Base-by-base conservation (phyloP, 2,329 filamentous ascomycete genomes). In the Parasarocladium wereldwijsianum region DNA sequence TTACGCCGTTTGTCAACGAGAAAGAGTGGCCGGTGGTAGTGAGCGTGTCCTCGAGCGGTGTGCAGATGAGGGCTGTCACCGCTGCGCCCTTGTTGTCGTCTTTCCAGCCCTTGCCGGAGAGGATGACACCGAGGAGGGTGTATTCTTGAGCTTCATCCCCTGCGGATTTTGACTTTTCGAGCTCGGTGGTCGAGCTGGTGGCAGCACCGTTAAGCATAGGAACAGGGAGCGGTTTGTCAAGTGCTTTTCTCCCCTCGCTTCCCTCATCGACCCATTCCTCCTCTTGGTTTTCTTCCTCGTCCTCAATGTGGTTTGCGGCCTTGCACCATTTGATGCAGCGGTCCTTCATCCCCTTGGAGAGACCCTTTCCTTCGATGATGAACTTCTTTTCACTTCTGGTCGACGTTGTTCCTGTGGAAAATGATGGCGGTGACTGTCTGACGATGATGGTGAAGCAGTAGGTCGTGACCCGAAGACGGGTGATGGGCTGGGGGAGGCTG, bases 401-500 rank as follows among this genome's bases (percentile, higher is more conserved):
- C 6, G 31, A 28, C 19, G 8, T 13, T 14, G 18, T n/a, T 26
- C 15, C 21, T 24, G 22, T 17, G 9, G 10, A 4, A n/a, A n/a
- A n/a, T n/a, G n/a, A n/a, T n/a, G n/a, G n/a, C n/a, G n/a, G n/a
- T n/a, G 13, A 6, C 12, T 40, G 37, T 14, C 37, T 36, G n/a
- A 52, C 37, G 11, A 20, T 34, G 8, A 55, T 34, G 23, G 46
- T 40, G 28, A 55, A 50, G 38, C 46, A 53, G 32, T 46, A 52
- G 2, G 51, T 50, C 21, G 42, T 39, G 13, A 55, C 34, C 24
- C 50, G 50, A 13, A 55, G 38, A 29, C 52, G 54, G 16, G 39
- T 36, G 17, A 52, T 39, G 8, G 39, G 35, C 14, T 42, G 35
- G 15, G 44, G 42, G 11, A 34, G 32, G 18, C 41, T 46, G 5